A percentile compares a stretch with the other conserved stretches of the same genome.
phyloP scores from a whole-genome alignment of 2,329 filamentous ascomycete species.

The Torrubiella hemipterigena region DNA sequence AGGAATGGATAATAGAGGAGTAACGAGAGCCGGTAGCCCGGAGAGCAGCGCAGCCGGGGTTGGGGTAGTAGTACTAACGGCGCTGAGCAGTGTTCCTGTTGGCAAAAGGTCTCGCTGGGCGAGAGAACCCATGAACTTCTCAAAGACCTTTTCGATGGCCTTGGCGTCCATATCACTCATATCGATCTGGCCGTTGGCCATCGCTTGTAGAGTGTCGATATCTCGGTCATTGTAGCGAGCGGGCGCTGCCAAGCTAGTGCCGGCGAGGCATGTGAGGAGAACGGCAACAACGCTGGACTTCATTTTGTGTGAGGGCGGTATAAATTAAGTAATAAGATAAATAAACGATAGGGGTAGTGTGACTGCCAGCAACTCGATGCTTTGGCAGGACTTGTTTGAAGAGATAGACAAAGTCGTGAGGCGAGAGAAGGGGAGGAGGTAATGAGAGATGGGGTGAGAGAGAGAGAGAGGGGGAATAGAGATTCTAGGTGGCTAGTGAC shows the following conservation, averaged over 20 bases:
- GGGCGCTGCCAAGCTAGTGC: conserved; percentile 3
- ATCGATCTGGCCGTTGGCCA: neutral
- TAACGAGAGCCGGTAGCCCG: neutral
- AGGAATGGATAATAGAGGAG: neutral
- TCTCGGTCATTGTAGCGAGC: neutral
- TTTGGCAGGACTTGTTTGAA: too few relatives aligned
- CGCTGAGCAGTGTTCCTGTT: neutral
- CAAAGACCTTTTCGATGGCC: neutral
- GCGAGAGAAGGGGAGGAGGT: too few relatives aligned
- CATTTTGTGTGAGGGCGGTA: too few relatives aligned
- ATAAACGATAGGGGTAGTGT: too few relatives aligned
- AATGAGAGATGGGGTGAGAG: too few relatives aligned
- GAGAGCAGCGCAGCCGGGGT: neutral
- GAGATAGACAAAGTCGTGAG: too few relatives aligned
- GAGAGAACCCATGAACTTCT: neutral
- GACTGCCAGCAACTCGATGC: too few relatives aligned
- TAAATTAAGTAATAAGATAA: too few relatives aligned
- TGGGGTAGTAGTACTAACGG: neutral
- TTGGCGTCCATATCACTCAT: neutral
- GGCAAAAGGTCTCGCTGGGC: neutral
- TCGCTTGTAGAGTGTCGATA: neutral
- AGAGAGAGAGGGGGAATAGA: too few relatives aligned
- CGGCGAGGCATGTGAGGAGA: conserved; percentile 2
- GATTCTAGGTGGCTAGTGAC: too few relatives aligned
- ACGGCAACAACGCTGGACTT: conserved; percentile 4